A percentile compares a stretch with the other conserved stretches of the same genome.
phyloP scores from a whole-genome alignment of 441 rosid species.

The Mallotus repandus region DNA sequence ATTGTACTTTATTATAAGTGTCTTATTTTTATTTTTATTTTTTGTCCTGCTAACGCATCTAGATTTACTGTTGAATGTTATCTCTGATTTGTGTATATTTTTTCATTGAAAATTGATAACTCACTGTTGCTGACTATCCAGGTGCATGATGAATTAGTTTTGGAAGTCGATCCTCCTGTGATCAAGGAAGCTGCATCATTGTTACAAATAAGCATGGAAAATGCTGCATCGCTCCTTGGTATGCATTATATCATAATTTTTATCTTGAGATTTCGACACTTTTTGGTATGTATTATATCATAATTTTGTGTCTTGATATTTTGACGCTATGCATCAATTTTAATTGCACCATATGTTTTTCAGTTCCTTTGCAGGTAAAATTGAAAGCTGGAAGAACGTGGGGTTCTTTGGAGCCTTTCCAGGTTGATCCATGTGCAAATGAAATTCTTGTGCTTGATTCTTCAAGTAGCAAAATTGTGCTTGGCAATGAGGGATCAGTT shows the following conservation, averaged over 20 bases:
- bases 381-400: conserved; percentile 87
- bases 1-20: background rate
- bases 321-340: conserved; percentile 16
- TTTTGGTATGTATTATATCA: too few relatives aligned
- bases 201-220: conserved; percentile 79
- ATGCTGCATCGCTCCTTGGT: conserved; percentile 79
- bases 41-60: conserved; percentile 8
- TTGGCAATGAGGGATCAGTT: background rate
- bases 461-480: conserved; percentile 10
- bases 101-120: conserved; percentile 10
- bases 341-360: conserved; percentile 20
- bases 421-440: conserved; percentile 38
- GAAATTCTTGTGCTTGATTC: conserved; percentile 27
- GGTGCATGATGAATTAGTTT: conserved; percentile 96
- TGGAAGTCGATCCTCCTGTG: conserved; percentile 80
- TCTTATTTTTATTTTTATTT: background rate
- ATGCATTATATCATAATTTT: conserved; percentile 13
- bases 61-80: conserved; percentile 1
- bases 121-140: conserved; percentile 22
- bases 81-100: conserved; percentile 4
- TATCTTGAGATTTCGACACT: conserved; percentile 15
- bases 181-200: conserved; percentile 71
- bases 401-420: conserved; percentile 82
- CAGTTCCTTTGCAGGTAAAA: conserved; percentile 92
- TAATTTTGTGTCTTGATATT: background rate